Conservation (phyloP, 768 basidiomycete genomes). For the Rhodotorula taiwanensis region DNA sequence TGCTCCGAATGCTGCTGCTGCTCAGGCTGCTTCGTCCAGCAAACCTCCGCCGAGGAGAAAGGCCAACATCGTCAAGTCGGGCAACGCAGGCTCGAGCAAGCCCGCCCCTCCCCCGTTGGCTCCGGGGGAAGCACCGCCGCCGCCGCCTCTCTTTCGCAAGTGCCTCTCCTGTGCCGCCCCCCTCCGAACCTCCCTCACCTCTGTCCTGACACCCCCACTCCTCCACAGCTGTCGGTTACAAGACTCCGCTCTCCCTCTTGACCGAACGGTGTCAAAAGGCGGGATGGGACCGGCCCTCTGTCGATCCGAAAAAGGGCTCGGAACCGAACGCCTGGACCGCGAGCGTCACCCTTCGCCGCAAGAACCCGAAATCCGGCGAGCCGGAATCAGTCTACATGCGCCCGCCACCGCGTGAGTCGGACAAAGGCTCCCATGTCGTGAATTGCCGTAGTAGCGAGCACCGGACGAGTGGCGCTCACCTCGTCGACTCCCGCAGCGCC, state of each 20-base stretch:
- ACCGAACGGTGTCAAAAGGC: constrained; percentile 85
- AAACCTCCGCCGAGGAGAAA: constrained; percentile 4
- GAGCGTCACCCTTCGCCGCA: constrained; percentile 57
- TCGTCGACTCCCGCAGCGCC: constrained; percentile 5
- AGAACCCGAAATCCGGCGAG: constrained; percentile 59
- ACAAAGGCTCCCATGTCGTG: constrained; percentile 38
- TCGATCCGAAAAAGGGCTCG: constrained; percentile 59
- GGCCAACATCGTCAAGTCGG: constrained; percentile 23
- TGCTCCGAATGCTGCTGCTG: not conserved
- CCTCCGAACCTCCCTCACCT: no score
- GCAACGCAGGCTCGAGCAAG: constrained; percentile 20
- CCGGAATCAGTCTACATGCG: constrained; percentile 66
- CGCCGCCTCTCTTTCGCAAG: constrained; percentile 30
- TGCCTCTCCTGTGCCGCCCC: not conserved
- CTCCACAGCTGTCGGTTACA: constrained; percentile 53
- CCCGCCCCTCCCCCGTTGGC: constrained; percentile 10
- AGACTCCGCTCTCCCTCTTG: constrained; percentile 70
- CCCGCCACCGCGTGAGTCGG: constrained; percentile 58
- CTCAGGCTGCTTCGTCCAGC: not conserved
- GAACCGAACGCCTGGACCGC: constrained; percentile 56
- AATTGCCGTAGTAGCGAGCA: not conserved
- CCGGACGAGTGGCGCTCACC: not conserved
- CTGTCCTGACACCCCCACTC: not conserved
- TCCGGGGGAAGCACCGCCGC: constrained; percentile 21
- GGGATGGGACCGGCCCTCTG: constrained; percentile 74